Evolutionary conservation across 768 basidiomycete genomes (phyloP).

Genomic region (Amanita exitialis): DNA sequence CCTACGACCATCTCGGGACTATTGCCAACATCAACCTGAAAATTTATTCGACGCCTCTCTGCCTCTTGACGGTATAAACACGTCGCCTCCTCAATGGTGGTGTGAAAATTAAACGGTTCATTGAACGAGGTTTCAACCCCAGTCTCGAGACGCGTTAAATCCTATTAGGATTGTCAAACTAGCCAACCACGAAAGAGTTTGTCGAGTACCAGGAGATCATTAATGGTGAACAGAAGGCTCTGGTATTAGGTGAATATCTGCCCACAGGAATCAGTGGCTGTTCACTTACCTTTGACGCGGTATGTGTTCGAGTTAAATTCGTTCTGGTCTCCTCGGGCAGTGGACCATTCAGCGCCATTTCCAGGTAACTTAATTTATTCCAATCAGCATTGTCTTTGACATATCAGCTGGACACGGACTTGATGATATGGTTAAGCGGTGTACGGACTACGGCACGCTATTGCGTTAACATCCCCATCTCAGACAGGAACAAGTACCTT

Average conservation of each 20-base stretch:
- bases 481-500: constrained; percentile 35
- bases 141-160: constrained; percentile 68
- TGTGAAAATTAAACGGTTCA: constrained; percentile 63
- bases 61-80: constrained; percentile 60
- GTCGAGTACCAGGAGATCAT: constrained; percentile 55
- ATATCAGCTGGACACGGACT: constrained; percentile 28
- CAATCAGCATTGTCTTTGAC: background rate
- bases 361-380: constrained; percentile 45
- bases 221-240: constrained; percentile 75
- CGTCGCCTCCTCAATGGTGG: constrained; percentile 52
- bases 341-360: constrained; percentile 69
- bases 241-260: constrained; percentile 12
- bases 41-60: constrained; percentile 44
- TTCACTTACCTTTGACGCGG: constrained; percentile 54
- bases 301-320: constrained; percentile 62
- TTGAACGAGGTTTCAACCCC: constrained; percentile 68
- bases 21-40: constrained; percentile 41
- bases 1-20: constrained; percentile 58
- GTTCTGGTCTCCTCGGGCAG: constrained; percentile 66
- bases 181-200: background rate
- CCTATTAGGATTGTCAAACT: constrained; percentile 22
- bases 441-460: constrained; percentile 44
- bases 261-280: background rate
- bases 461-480: background rate
- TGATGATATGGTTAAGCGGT: constrained; percentile 77